These are phyloP conservation scores for Pisolithus thermaeus DNA, from an alignment of 1,284 basidiomycete species.

Conservation along the genomic window DNA sequence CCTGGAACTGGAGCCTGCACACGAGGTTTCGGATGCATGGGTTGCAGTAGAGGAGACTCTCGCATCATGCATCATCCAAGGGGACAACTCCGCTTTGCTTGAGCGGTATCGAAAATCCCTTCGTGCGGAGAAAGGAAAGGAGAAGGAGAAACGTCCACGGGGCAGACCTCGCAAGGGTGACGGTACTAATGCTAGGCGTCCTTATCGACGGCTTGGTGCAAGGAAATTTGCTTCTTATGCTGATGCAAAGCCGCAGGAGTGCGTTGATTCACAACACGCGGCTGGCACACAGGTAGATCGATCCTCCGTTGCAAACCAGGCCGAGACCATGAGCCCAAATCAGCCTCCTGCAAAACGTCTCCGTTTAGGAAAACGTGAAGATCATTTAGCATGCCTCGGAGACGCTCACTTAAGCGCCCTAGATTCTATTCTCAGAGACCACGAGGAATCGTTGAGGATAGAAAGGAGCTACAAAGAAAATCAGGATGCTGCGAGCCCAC, in stretches of 20 bases:
- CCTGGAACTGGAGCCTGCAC: slow-evolving; percentile 24
- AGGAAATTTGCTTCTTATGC: not conserved
- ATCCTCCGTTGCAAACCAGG: not conserved
- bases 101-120: not conserved
- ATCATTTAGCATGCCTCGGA: slow-evolving; percentile 33
- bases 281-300: not conserved
- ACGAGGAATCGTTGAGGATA: slow-evolving; percentile 7
- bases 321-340: not conserved
- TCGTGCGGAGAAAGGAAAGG: slow-evolving; percentile 5
- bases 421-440: slow-evolving; percentile 39
- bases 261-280: not conserved
- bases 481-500: slow-evolving; percentile 5
- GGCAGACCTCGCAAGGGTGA: not conserved
- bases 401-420: slow-evolving; percentile 36
- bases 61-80: slow-evolving; percentile 33
- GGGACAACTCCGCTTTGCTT: slow-evolving; percentile 29
- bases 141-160: not conserved
- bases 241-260: not conserved
- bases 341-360: slow-evolving; percentile 16
- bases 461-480: slow-evolving; percentile 4
- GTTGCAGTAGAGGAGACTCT: slow-evolving; percentile 54
- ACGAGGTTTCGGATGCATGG: slow-evolving; percentile 60
- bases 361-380: slow-evolving; percentile 15
- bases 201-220: not conserved
- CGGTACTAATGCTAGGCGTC: not conserved